Evolutionary conservation across 306 rosid species (phyloP), one percentile per base, ranked within the genome.

Genomic region (Arachis hypogaea): DNA sequence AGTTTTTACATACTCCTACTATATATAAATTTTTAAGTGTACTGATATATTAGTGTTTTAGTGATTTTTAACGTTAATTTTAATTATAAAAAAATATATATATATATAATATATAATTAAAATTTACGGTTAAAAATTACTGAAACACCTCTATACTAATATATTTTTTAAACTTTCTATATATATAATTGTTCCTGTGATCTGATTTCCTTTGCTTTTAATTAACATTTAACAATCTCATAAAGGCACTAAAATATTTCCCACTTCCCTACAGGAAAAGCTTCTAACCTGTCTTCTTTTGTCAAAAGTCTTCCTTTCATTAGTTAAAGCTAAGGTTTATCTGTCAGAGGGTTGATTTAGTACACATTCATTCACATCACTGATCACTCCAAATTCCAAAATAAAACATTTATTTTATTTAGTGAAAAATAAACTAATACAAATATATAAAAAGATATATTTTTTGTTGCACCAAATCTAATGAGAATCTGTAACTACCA

Each of bases 281-380:
- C 16, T 10, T 43, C 74, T 60, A 78, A 40, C 63, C 16, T 49
- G 55, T 11, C 16, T 11, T 49, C 4, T 11, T 49, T 59, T 41
- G 72, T 14, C 12, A 4, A 12, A 50, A 46, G 44, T 28, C 28
- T 16, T 58, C 38, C 2, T 2, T 33, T 33, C 4, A 45, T 14
- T 42, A 18, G 4, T 56, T 8, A 43, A 51, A 55, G 41, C 49
- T 2, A 22, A 33, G 38, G 11, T 36, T n/a, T n/a, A n/a, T n/a
- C 16, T 11, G 14, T n/a, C 54, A 11, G 1, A 50, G 59, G 60
- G 58, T 46, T 11, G 50, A 9, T 68, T 59, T 68, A 77, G 60
- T 60, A 59, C 63, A 68, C 42, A 18, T 50, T 61, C 14, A 8
- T 22, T 22, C 28, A 22, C 1, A 22, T 22, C 28, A 22, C 28